A percentile compares a stretch with the other conserved stretches of the same genome.
phyloP scores from a whole-genome alignment of 495 filamentous ascomycete species.

The Trichoderma erinaceum region DNA sequence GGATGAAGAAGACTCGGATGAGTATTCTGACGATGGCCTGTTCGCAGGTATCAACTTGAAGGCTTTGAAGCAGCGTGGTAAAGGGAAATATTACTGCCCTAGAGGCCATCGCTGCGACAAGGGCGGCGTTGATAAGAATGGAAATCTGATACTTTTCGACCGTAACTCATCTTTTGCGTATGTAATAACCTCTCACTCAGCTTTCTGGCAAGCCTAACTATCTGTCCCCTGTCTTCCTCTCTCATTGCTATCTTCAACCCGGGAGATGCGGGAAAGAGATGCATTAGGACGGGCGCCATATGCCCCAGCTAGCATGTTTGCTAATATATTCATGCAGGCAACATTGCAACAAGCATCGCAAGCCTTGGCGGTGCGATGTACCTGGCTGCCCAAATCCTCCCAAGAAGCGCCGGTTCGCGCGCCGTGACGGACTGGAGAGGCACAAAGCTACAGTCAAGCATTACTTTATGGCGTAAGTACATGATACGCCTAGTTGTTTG shows the following conservation, averaged over 20 bases:
- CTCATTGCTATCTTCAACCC: neutral
- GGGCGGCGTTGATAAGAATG: slow-evolving; percentile 6
- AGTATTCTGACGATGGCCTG: neutral
- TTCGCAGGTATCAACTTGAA: slow-evolving; percentile 5
- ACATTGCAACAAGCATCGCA: slow-evolving; percentile 16
- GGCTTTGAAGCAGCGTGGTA: slow-evolving; percentile 7
- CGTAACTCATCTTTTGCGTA: slow-evolving; percentile 15
- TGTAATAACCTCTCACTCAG: neutral
- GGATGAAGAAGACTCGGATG: slow-evolving; percentile 3
- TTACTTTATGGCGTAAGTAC: slow-evolving; percentile 9
- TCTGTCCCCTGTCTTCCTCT: neutral
- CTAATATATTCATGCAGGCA: slow-evolving; percentile 7
- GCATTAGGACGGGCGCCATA: neutral
- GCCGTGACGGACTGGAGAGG: slow-evolving; percentile 12
- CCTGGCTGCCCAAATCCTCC: slow-evolving; percentile 10
- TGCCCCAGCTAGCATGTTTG: neutral
- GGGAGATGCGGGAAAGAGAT: neutral
- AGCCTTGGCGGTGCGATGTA: slow-evolving; percentile 13
- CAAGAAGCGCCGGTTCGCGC: slow-evolving; percentile 15
- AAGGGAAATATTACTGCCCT: slow-evolving; percentile 12
- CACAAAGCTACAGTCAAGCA: slow-evolving; percentile 13
- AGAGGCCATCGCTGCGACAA: slow-evolving; percentile 4
- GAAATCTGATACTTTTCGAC: slow-evolving; percentile 9
- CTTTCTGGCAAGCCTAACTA: too few relatives aligned
- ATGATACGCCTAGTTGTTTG: neutral